These are phyloP conservation scores for Paraglomus brasilianum DNA, from an alignment of 192 early-diverging fungal species.

Conservation along the genomic window DNA sequence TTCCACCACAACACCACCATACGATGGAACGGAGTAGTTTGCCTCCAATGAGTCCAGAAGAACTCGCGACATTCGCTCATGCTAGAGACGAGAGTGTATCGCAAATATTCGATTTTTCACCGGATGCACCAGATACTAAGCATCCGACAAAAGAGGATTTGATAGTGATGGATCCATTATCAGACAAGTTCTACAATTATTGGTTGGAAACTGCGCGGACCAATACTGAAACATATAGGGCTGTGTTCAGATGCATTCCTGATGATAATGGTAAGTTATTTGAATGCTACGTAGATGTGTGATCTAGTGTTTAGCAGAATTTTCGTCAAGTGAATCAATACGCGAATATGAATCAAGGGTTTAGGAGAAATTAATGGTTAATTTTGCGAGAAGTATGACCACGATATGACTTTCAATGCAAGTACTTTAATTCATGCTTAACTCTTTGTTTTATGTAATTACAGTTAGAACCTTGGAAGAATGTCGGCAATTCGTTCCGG, in stretches of 20 bases:
- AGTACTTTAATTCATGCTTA: too few relatives aligned
- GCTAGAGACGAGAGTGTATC: not conserved
- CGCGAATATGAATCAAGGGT: too few relatives aligned
- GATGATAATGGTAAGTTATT: slow-evolving; percentile 66
- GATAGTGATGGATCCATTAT: slow-evolving; percentile 69
- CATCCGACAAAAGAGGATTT: slow-evolving; percentile 38
- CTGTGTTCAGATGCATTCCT: slow-evolving; percentile 82
- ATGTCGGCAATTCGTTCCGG: slow-evolving; percentile 44
- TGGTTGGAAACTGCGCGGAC: slow-evolving; percentile 62
- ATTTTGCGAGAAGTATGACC: too few relatives aligned
- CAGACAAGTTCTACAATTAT: slow-evolving; percentile 58
- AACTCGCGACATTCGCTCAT: not conserved
- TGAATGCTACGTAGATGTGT: not conserved
- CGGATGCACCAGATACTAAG: not conserved
- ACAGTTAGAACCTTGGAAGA: too few relatives aligned
- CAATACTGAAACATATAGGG: slow-evolving; percentile 71
- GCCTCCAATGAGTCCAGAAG: slow-evolving; percentile 37
- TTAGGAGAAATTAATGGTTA: too few relatives aligned
- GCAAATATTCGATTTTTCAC: not conserved
- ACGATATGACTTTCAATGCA: too few relatives aligned
- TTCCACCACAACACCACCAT: slow-evolving; percentile 47
- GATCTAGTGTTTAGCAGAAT: not conserved
- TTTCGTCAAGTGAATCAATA: too few relatives aligned
- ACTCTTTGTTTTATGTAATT: too few relatives aligned
- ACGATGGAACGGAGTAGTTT: slow-evolving; percentile 40